Evolutionary conservation across 2,329 filamentous ascomycete genomes (phyloP).

Genomic region (Zalaria obscura): DNA sequence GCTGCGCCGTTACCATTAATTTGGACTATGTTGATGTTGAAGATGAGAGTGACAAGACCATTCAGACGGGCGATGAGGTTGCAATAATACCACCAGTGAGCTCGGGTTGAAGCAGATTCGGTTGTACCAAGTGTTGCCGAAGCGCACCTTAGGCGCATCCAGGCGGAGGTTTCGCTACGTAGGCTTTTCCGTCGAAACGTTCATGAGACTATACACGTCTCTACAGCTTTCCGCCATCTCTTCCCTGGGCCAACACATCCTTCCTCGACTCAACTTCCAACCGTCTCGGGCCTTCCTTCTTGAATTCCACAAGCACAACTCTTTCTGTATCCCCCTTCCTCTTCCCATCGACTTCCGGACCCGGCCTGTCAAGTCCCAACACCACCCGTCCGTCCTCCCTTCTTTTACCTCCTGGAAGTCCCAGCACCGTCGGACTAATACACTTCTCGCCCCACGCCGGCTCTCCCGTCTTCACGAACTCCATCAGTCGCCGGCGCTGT

Average conservation of each 20-base stretch:
- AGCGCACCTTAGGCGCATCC: too few species aligned
- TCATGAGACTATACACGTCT: too few species aligned
- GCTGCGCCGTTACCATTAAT: slow-evolving; percentile 67
- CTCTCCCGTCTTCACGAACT: slow-evolving; percentile 34
- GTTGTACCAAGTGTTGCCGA: too few species aligned
- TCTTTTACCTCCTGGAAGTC: slow-evolving; percentile 21
- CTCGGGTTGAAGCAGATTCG: slow-evolving; percentile 45
- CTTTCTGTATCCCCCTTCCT: slow-evolving; percentile 38
- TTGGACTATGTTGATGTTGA: slow-evolving; percentile 64
- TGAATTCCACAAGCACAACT: slow-evolving; percentile 43
- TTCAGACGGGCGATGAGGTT: slow-evolving; percentile 66
- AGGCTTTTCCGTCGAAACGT: too few species aligned
- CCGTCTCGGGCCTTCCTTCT: slow-evolving; percentile 40
- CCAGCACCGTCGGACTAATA: slow-evolving; percentile 25
- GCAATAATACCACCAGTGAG: slow-evolving; percentile 81
- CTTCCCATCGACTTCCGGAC: slow-evolving; percentile 38
- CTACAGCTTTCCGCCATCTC: slow-evolving; percentile 16
- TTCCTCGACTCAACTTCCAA: slow-evolving; percentile 34
- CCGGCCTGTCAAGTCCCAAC: slow-evolving; percentile 39
- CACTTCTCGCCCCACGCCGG: slow-evolving; percentile 30
- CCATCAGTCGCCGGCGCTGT: slow-evolving; percentile 39
- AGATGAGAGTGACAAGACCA: slow-evolving; percentile 29
- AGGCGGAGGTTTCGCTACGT: too few species aligned
- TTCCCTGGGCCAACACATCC: slow-evolving; percentile 38
- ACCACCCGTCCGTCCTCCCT: slow-evolving; percentile 35